Evolutionary conservation across 2,329 filamentous ascomycete species (phyloP), one percentile per base, ranked within the genome.

Genomic region (Penicillium sp.): DNA sequence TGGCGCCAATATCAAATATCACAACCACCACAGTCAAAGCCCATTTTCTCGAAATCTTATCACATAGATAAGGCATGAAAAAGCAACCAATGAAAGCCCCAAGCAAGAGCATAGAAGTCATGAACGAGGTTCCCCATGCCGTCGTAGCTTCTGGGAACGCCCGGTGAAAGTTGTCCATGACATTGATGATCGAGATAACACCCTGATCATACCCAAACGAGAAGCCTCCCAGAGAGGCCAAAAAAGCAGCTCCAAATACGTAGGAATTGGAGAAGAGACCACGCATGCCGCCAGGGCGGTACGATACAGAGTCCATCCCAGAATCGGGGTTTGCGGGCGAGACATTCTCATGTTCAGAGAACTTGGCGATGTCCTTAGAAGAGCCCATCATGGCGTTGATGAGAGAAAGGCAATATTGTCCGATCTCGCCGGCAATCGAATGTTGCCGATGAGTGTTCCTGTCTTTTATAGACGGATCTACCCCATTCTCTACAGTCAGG

Each of bases 101-200:
- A 2, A 73, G 60, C 28, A 67, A 73, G 22, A 84, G 83, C 69
- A 86, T 86, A 79, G 56, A 70, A 0, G 69, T 72, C 70, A 81
- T 81, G 65, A 76, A 66, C 6, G 33, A 38, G 33, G 33, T 54
- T 13, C 37, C 37, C 7, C 42, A 54, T 26, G 33, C 37, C 17
- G 33, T 42, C 3, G 15, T 75, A 4, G 80, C 76, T 26, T 76
- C 70, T 19, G 79, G 74, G 57, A 81, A 82, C 1, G 73, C 72
- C 1, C 73, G 68, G 5, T 80, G 72, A 63, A 83, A 83, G 53
- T 81, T 79, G 26, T 78, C 73, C 80, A 83, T 83, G 38, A 81
- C 78, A 2, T 82, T 71, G 22, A 79, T 81, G 13, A 83, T 59
- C 1, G 73, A 76, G 19, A 76, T 72, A 17, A 76, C 75, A 10